A percentile compares a stretch with the other conserved stretches of the same genome.
Evolutionary conservation across 768 basidiomycete species (phyloP).

Genomic region (Pleurotus tuber-regium): DNA sequence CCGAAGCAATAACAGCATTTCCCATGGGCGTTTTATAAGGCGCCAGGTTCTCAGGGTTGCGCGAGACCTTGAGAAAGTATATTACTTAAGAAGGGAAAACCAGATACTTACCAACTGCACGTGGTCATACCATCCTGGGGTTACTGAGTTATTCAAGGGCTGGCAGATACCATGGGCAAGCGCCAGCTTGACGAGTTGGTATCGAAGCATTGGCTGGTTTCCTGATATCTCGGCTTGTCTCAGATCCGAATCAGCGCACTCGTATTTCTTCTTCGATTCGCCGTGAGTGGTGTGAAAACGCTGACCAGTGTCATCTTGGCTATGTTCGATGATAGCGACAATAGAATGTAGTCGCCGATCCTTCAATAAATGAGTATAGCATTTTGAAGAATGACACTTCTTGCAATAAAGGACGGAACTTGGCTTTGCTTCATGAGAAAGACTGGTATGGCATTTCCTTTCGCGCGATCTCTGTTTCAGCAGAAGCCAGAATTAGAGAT

Average conservation of each 20-base stretch:
- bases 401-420: conserved; percentile 33
- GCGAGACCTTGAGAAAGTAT: no score
- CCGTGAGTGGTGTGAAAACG: conserved; percentile 16
- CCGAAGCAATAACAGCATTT: no score
- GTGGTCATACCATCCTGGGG: conserved; percentile 63
- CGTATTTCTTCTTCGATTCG: conserved; percentile 20
- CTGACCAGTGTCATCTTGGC: conserved; percentile 19
- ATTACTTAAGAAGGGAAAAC: no score
- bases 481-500: no score
- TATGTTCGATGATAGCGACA: conserved; percentile 31
- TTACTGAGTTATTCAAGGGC: conserved; percentile 41
- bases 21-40: no score
- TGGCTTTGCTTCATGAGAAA: conserved; percentile 19
- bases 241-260: conserved; percentile 13
- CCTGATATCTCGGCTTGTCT: conserved; percentile 30
- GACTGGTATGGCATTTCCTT: conserved; percentile 15
- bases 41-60: no score
- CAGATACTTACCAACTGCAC: background rate
- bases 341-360: conserved; percentile 34
- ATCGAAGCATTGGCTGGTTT: conserved; percentile 25
- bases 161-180: conserved; percentile 44
- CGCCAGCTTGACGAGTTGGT: conserved; percentile 45
- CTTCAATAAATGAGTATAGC: conserved; percentile 36
- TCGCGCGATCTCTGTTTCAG: no score
- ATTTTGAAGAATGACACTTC: conserved; percentile 36